Evolutionary conservation across 768 basidiomycete species (phyloP).

Genomic region (Lactarius sanguifluus): DNA sequence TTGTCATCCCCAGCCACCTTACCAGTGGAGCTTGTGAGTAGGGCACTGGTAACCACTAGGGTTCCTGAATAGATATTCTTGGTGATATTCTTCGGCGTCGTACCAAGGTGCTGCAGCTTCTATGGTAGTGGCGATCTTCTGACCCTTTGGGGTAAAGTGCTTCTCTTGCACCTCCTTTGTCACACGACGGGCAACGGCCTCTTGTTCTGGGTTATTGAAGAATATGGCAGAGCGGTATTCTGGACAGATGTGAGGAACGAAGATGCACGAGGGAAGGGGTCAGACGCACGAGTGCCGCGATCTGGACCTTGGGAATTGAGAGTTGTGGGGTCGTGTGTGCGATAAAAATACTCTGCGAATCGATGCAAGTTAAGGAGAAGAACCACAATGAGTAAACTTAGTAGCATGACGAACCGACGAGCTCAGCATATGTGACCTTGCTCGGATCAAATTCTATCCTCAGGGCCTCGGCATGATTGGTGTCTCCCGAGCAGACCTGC

Average conservation of each 20-base stretch:
- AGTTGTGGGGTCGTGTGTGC: slow-evolving; percentile 92
- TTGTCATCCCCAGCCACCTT: slow-evolving; percentile 6
- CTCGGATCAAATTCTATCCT: slow-evolving; percentile 83
- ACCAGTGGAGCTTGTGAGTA: slow-evolving; percentile 86
- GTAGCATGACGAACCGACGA: slow-evolving; percentile 65
- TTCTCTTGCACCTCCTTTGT: slow-evolving; percentile 82
- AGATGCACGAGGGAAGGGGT: too few relatives aligned
- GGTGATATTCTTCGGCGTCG: slow-evolving; percentile 81
- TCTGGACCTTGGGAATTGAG: slow-evolving; percentile 77
- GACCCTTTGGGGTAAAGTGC: slow-evolving; percentile 67
- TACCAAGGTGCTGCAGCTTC: slow-evolving; percentile 72
- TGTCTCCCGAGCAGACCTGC: slow-evolving; percentile 75
- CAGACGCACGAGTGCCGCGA: slow-evolving; percentile 67
- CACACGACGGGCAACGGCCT: slow-evolving; percentile 66
- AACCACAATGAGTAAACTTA: background rate
- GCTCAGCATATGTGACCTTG: slow-evolving; percentile 75
- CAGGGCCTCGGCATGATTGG: slow-evolving; percentile 87
- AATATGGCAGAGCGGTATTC: slow-evolving; percentile 97
- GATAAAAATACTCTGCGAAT: slow-evolving; percentile 82
- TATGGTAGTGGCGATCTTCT: slow-evolving; percentile 80
- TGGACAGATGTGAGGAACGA: slow-evolving; percentile 33
- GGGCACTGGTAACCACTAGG: slow-evolving; percentile 91
- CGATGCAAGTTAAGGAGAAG: background rate
- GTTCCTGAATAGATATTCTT: slow-evolving; percentile 80
- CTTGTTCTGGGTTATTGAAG: slow-evolving; percentile 71